Evolutionary conservation across 129 eudicot genomes (phyloP), one percentile per base, ranked within the genome.

Genomic region (Erigeron canadensis): DNA sequence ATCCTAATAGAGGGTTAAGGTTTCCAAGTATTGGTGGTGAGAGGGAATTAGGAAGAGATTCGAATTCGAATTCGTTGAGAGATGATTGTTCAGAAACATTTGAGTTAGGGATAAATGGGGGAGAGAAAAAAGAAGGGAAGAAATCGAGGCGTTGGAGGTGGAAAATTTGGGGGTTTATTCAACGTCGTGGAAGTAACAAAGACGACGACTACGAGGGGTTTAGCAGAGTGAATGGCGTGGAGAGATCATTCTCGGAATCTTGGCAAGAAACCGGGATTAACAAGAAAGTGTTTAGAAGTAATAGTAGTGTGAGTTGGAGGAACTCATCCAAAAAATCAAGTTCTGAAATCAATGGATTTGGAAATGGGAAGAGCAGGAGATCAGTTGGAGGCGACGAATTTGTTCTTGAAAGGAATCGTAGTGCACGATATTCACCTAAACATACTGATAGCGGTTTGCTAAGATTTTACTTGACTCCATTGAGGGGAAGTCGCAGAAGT

Each of bases 251-350:
- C 40, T 93, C 98, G 0, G 96, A 87, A 50, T 88, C 96, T n/a
- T 91, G 97, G 92, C 88, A 82, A 62, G 93, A 76, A 28, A 80
- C 63, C 5, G 89, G 87, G 23, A 46, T 79, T 0, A 85, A 78
- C 50, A 74, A 83, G 58, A 89, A 67, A 44, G 76, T 85, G 13
- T 71, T 87, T 23, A 79, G 98, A 47, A 93, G 98, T 73, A 93
- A 89, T 42, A 93, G 96, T 63, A 89, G 90, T 70, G 98, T 87
- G 54, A 93, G 98, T 69, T 89, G 95, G 92, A 89, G 96, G 75
- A 82, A 93, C 69, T 83, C 86, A 5, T 79, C 88, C 10, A 88
- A 81, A 61, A 89, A 82, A 64, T 67, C 87, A 12, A 80, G 13
- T 7, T 73, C 69, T 43, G 96, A 92, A 68, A 70, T 44, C 18